Evolutionary conservation across 23 red algal genomes (phyloP).

Genomic region (Cyanidioschyzon merolae): DNA sequence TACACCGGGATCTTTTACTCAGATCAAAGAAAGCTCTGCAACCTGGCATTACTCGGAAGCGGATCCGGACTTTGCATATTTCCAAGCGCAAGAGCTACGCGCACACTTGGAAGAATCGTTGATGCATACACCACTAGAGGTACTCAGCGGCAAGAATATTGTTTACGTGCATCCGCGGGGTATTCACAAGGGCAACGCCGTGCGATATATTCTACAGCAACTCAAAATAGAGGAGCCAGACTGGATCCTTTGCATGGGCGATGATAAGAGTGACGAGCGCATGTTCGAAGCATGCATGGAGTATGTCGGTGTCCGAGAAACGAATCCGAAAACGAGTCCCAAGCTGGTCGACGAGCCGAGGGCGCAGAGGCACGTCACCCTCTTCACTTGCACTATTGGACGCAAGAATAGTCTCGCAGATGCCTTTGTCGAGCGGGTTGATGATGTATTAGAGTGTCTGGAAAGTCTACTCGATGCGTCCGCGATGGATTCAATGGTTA

Average conservation of each 20-base stretch:
- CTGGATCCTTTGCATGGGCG: slow-evolving; percentile 64
- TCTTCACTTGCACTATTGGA: slow-evolving; percentile 69
- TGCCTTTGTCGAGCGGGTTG: slow-evolving; percentile 41
- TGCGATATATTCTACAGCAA: slow-evolving; percentile 30
- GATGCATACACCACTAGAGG: slow-evolving; percentile 55
- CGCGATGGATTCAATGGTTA: too few species aligned
- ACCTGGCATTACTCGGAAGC: slow-evolving; percentile 86
- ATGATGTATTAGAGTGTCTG: slow-evolving; percentile 58
- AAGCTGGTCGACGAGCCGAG: not conserved
- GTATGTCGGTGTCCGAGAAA: not conserved
- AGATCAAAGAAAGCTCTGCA: slow-evolving; percentile 52
- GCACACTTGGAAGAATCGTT: slow-evolving; percentile 77
- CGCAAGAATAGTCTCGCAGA: slow-evolving; percentile 60
- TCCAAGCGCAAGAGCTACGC: slow-evolving; percentile 59
- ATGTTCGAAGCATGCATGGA: slow-evolving; percentile 56
- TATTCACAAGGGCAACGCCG: slow-evolving; percentile 73
- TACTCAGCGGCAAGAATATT: slow-evolving; percentile 71
- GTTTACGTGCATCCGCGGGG: slow-evolving; percentile 78
- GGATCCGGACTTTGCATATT: slow-evolving; percentile 71
- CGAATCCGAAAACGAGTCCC: not conserved
- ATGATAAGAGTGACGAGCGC: slow-evolving; percentile 81
- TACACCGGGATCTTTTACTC: slow-evolving; percentile 72
- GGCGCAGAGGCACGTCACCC: slow-evolving; percentile 14
- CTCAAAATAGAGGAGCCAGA: slow-evolving; percentile 25
- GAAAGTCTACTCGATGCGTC: not conserved